Evolutionary conservation across 495 filamentous ascomycete genomes (phyloP), one percentile per base, ranked within the genome.

Genomic region (Neurospora discreta): DNA sequence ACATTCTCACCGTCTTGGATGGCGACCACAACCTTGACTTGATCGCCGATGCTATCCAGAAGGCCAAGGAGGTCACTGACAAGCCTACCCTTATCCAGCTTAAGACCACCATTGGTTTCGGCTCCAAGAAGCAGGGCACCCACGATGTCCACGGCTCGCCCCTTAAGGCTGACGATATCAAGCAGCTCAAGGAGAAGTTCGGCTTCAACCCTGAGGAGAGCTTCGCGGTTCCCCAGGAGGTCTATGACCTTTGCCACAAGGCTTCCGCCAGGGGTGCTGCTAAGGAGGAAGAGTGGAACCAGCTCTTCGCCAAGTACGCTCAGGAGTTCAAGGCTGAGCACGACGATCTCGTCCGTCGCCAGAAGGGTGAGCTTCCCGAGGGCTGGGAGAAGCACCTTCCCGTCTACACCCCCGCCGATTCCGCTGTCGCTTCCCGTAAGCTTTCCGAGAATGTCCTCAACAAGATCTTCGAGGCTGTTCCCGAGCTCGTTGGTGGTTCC

Each of bases 61-160:
- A 91, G 84, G 90, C 89, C 78, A 89, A 95, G 86, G 86, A 90
- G 71, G 92, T 97, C 84, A 98, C 86, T 79, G 89, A 98, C 87
- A 99, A 97, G 90, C 95, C 95, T 71, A 91, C 95, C 68, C 85
- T 98, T 76, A 98, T 99, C 87, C 94, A 95, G 86, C 90, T 99
- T 72, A 95, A 90, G 75, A 99, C 95, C 78, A 99, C 92, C 81
- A 99, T 99, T 79, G 95, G 95, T 80, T 99, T 91, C 85, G 95
- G 95, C 75, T 99, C 95, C 76, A 89, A 92, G 86, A 87, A 95
- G 70, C 88, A 95, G 84, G 96, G 96, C 77, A 98, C 96, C 77
- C 90, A 91, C 79, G 92, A 92, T 80, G 95, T 99, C 72, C 95
- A 99, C 87, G 95, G 95, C 74, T 92, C 93, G 81, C 90, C 95